These are phyloP conservation scores for Wickerhamomyces silvicola DNA, from an alignment of 805 yeast genomes.

Conservation along the genomic window DNA sequence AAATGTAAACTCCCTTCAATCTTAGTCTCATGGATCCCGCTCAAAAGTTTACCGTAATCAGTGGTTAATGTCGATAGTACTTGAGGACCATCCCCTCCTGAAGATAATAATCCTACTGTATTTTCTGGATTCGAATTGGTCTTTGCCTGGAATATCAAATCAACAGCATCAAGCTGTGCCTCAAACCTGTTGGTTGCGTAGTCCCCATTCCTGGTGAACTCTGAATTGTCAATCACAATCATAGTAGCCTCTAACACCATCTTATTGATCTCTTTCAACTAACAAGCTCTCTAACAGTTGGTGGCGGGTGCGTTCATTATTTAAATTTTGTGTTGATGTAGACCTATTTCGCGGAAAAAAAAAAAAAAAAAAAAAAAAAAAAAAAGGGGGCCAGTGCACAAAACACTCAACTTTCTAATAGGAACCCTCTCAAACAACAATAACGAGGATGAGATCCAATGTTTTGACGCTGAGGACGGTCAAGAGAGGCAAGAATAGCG, in stretches of 20 bases:
- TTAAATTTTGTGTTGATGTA: too few species aligned
- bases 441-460: slow-evolving; percentile 20
- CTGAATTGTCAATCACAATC: slow-evolving; percentile 93
- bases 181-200: slow-evolving; percentile 82
- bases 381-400: too few species aligned
- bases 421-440: too few species aligned
- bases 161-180: slow-evolving; percentile 89
- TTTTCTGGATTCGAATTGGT: slow-evolving; percentile 87
- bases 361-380: too few species aligned
- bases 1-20: slow-evolving; percentile 66
- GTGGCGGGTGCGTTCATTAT: too few species aligned
- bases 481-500: slow-evolving; percentile 16
- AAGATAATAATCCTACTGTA: slow-evolving; percentile 85
- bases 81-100: slow-evolving; percentile 80
- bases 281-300: too few species aligned
- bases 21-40: slow-evolving; percentile 75
- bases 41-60: slow-evolving; percentile 77
- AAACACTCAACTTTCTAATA: too few species aligned
- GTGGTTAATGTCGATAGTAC: slow-evolving; percentile 86
- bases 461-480: slow-evolving; percentile 24
- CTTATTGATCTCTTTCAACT: slow-evolving; percentile 6
- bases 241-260: slow-evolving; percentile 97
- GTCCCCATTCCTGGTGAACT: slow-evolving; percentile 94
- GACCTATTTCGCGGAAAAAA: too few species aligned
- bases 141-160: slow-evolving; percentile 78